Conservation (phyloP, 345 rosid species). For the Eucalyptus rudis region DNA sequence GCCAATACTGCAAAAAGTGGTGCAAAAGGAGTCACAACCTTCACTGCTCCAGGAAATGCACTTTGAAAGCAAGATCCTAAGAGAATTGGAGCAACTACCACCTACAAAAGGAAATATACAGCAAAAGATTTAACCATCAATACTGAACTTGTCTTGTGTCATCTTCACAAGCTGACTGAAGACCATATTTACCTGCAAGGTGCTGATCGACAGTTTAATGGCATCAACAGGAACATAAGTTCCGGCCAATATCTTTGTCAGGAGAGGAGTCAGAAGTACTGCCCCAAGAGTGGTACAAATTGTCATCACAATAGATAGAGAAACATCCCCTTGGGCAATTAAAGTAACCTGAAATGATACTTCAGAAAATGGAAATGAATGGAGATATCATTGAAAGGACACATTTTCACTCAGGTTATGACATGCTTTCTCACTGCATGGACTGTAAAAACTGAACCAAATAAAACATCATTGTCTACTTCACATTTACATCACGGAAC, state of each 20-base stretch:
- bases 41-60: conserved; percentile 34
- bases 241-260: conserved; percentile 47
- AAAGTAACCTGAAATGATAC: conserved; percentile 53
- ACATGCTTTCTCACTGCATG: neutral
- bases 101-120: conserved; percentile 8
- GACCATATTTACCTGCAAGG: conserved; percentile 28
- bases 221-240: conserved; percentile 60
- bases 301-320: conserved; percentile 53
- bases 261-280: conserved; percentile 45
- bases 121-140: neutral
- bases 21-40: conserved; percentile 34
- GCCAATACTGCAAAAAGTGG: conserved; percentile 48
- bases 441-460: neutral
- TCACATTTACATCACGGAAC: neutral
- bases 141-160: neutral
- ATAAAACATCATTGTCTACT: neutral
- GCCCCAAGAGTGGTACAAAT: conserved; percentile 52
- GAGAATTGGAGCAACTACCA: conserved; percentile 51
- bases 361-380: conserved; percentile 15
- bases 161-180: neutral
- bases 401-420: neutral
- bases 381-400: neutral
- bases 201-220: conserved; percentile 47
- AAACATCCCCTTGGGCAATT: conserved; percentile 61
- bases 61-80: conserved; percentile 47